A percentile compares a stretch with the other conserved stretches of the same genome.
These are phyloP conservation scores for Omphalotus guepiniiformis DNA, from an alignment of 768 basidiomycete species.

Conservation along the genomic window DNA sequence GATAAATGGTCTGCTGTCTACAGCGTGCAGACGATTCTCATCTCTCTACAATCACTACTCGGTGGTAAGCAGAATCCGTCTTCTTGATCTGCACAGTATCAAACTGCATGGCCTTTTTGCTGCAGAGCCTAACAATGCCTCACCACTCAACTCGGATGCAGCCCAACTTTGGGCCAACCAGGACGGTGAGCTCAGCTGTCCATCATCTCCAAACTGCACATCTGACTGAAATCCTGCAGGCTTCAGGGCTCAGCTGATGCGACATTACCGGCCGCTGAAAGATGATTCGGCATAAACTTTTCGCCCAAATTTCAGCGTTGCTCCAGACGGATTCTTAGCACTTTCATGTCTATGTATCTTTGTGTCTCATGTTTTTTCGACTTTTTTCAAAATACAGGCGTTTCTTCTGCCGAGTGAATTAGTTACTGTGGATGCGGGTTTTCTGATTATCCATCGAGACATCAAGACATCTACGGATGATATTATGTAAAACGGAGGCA, in stretches of 20 bases:
- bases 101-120: constrained; percentile 1
- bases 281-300: constrained; percentile 29
- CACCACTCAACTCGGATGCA: constrained; percentile 85
- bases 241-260: constrained; percentile 71
- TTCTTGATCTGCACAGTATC: background rate
- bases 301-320: no score
- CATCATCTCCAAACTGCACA: background rate
- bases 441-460: no score
- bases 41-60: constrained; percentile 83
- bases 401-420: no score
- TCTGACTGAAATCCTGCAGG: constrained; percentile 31
- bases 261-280: constrained; percentile 59
- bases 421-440: no score
- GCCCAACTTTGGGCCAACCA: constrained; percentile 74
- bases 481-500: no score
- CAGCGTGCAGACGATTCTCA: constrained; percentile 84
- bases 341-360: no score
- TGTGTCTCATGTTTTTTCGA: no score
- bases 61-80: constrained; percentile 57
- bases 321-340: no score
- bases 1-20: constrained; percentile 95
- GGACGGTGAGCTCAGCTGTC: constrained; percentile 46
- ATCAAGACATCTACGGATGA: no score
- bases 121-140: constrained; percentile 89
- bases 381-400: no score